Percentiles rank a stretch among this genome's conserved stretches.
Conservation (phyloP, 352 stramenopile species). For the Halophytophthora polymorphica region DNA sequence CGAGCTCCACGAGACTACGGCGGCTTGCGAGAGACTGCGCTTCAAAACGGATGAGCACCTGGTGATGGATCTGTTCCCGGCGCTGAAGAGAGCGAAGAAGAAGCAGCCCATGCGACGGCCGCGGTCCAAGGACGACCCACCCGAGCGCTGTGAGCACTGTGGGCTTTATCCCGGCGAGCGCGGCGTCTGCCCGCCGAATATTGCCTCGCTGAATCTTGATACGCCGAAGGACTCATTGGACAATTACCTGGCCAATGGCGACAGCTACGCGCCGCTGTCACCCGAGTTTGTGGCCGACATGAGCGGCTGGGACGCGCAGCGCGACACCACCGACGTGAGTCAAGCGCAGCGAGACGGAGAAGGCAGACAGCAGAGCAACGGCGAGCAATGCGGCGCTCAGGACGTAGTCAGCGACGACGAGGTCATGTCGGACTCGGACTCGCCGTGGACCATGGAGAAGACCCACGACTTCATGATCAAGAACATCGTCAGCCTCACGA, state of each 20-base stretch:
- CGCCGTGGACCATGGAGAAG: conserved; percentile 4
- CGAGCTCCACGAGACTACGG: conserved; percentile 22
- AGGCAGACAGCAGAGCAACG: conserved; percentile 5
- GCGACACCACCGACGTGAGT: background rate
- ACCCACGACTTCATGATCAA: conserved; percentile 20
- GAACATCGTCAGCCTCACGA: conserved; percentile 18
- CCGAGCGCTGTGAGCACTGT: too few species aligned
- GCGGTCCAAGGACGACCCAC: too few species aligned
- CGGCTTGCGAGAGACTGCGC: conserved; percentile 13
- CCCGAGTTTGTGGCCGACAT: conserved; percentile 35
- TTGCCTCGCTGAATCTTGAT: background rate
- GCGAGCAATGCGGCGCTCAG: background rate
- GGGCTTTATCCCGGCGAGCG: too few species aligned
- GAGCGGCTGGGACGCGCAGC: conserved; percentile 23
- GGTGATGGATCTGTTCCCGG: conserved; percentile 21
- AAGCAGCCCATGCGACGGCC: too few species aligned
- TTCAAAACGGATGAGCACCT: conserved; percentile 25
- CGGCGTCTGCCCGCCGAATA: background rate
- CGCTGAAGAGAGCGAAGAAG: conserved; percentile 20
- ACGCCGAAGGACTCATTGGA: conserved; percentile 22
- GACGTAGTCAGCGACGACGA: background rate
- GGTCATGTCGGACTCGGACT: conserved; percentile 11
- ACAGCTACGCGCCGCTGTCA: conserved; percentile 14
- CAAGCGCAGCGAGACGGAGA: conserved; percentile 2
- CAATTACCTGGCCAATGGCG: conserved; percentile 27